Evolutionary conservation across 371 early-diverging fungal species (phyloP).

Genomic region (Pancytospora philotis): DNA sequence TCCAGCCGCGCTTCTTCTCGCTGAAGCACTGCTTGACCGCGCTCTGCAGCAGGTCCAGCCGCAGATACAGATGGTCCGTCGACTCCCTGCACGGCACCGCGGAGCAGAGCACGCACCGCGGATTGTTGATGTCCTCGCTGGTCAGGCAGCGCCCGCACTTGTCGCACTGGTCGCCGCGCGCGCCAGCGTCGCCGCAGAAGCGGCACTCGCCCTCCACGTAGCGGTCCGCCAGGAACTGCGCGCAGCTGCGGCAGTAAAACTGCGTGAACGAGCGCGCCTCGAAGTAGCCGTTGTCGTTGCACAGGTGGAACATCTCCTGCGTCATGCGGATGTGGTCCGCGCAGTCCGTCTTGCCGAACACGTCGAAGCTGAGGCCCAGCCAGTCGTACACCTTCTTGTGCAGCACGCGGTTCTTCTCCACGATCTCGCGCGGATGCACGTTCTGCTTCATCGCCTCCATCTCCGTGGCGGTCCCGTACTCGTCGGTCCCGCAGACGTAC

Average conservation of each 20-base stretch:
- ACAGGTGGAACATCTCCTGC: slow-evolving; percentile 76
- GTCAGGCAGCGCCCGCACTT: slow-evolving; percentile 78
- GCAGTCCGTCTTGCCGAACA: slow-evolving; percentile 89
- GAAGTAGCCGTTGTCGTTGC: slow-evolving; percentile 68
- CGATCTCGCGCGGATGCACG: slow-evolving; percentile 69
- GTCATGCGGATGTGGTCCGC: slow-evolving; percentile 74
- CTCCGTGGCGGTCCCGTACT: slow-evolving; percentile 99
- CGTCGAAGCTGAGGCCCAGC: slow-evolving; percentile 85
- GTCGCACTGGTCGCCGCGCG: slow-evolving; percentile 99
- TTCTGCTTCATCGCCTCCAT: slow-evolving; percentile 72
- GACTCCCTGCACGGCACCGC: slow-evolving; percentile 62
- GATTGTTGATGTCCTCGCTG: slow-evolving; percentile 72
- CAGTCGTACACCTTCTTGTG: slow-evolving; percentile 83
- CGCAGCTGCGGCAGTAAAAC: slow-evolving; percentile 79
- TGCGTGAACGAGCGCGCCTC: slow-evolving; percentile 71
- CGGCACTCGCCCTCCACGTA: slow-evolving; percentile 93
- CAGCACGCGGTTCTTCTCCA: slow-evolving; percentile 81
- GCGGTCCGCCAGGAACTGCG: slow-evolving; percentile 91
- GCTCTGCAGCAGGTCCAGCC: slow-evolving; percentile 70
- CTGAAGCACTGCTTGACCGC: slow-evolving; percentile 67
- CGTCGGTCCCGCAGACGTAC: slow-evolving; percentile 96
- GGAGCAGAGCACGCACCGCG: slow-evolving; percentile 82
- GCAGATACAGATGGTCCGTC: slow-evolving; percentile 81
- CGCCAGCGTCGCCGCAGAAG: slow-evolving; percentile 66
- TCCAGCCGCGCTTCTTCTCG: slow-evolving; percentile 70